Evolutionary conservation across 371 early-diverging fungal genomes (phyloP).

Genomic region (Lichtheimia hyalospora): DNA sequence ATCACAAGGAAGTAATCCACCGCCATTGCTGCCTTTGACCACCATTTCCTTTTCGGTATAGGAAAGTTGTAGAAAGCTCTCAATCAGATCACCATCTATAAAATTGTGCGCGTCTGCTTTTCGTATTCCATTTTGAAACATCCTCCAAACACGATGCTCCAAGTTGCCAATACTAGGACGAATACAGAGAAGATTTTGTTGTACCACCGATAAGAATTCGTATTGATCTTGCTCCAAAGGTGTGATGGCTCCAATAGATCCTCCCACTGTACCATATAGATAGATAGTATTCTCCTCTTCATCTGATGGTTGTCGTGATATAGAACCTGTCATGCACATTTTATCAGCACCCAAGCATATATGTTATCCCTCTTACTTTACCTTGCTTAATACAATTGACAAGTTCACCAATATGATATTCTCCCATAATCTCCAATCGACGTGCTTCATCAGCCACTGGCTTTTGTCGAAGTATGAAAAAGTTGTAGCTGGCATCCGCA

Average conservation of each 20-base stretch:
- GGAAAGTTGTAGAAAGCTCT: conserved; percentile 67
- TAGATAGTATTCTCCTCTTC: conserved; percentile 16
- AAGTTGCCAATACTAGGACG: conserved; percentile 60
- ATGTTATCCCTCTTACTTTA: too few relatives aligned
- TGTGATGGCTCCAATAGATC: conserved; percentile 78
- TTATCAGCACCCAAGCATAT: too few relatives aligned
- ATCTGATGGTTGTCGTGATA: not conserved
- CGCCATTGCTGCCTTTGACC: conserved; percentile 5
- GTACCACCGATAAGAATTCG: conserved; percentile 59
- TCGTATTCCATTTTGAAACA: conserved; percentile 53
- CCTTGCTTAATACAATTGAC: conserved; percentile 78
- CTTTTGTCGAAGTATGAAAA: conserved; percentile 59
- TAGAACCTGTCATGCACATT: not conserved
- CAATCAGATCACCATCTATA: conserved; percentile 91
- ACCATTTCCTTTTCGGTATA: conserved; percentile 40
- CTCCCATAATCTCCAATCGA: conserved; percentile 60
- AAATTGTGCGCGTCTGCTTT: conserved; percentile 49
- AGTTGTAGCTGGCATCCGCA: conserved; percentile 59
- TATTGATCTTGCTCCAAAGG: conserved; percentile 59
- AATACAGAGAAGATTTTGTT: conserved; percentile 60
- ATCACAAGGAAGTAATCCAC: not conserved
- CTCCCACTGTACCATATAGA: conserved; percentile 77
- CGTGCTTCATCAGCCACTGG: conserved; percentile 39
- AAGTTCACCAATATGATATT: conserved; percentile 80
- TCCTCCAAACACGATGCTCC: conserved; percentile 66